Evolutionary conservation across 2,329 filamentous ascomycete species (phyloP), one percentile per base, ranked within the genome.

Genomic region (Alternaria tenuissima): DNA sequence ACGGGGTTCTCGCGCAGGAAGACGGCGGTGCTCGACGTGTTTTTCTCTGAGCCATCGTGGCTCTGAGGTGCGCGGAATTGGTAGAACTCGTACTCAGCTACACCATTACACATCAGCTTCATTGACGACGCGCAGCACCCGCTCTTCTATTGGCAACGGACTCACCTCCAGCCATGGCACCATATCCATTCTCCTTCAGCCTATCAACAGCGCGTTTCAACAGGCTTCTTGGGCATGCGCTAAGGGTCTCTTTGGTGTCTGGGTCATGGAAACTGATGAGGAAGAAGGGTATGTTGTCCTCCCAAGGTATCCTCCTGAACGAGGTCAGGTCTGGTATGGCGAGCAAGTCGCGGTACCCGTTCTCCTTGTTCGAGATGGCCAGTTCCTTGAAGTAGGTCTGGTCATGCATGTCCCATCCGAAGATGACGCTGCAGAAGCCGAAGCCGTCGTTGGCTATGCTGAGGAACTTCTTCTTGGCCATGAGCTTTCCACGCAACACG

Each of bases 351-450:
- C 90, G 87, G 79, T 96, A 97, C 43, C 93, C 93, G 76, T 96
- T 97, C 73, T 92, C 89, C 68, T 91, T 91, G 81, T 96, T 97
- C 80, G 92, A 95, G 78, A 97, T 90, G 73, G 87, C 87, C 65
- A 97, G 86, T 80, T 97, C 93, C 70, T 86, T 88, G 77, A 92
- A 89, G 79, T 97, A 97, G 11, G 92, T 96, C 82, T 88, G 85
- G 75, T 97, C 94, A 79, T 97, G 93, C 92, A 97, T 96, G 80
- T 97, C 93, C 94, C 94, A 97, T 76, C 94, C 93, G 73, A 96
- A 97, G 66, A 97, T 88, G 68, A 97, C 93, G 20, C 91, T 95
- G 83, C 94, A 97, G 84, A 97, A 97, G 55, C 93, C 94, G 71
- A 97, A 97, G 52, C 93, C 94, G 44, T 88, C 86, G 42, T 87